Base-by-base conservation (phyloP, 2,329 filamentous ascomycete genomes). In the Apiospora sp. region DNA sequence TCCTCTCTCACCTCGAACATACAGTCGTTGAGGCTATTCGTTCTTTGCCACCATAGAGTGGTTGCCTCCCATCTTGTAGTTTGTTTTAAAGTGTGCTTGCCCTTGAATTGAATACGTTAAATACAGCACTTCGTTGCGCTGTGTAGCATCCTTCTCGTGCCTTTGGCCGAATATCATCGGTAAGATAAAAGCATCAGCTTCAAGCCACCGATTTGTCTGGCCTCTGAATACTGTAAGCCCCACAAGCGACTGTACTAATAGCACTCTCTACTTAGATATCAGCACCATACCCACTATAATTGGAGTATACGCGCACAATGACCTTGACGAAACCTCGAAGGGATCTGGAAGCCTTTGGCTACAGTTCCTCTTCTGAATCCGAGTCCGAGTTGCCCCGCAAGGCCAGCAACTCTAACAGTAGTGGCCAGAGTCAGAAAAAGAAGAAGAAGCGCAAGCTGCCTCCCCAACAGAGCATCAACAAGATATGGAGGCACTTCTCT, bases 391-490 rank as follows among this genome's bases (percentile, higher is more conserved):
- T 77, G 13, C 81, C 79, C 27, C 83, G 83, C 7, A 78, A 82
- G 68, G 76, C 78, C 49, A 82, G 71, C 30, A 81, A 73, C 4
- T 74, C 73, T 69, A 82, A 75, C 69, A 76, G 34, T 67, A 77
- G 5, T 69, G 80, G 72, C 19, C 82, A 82, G 67, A 81, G 84
- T 41, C 86, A 89, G 77, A 88, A 89, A 78, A 90, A 89, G 80
- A 87, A 86, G 77, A 89, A 89, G 79, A 89, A 87, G 82, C 85
- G 87, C 77, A 86, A 88, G 75, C 84, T 89, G 19, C 85, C 88
- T 2, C 91, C 92, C 0, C 92, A 93, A 79, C 87, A 90, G 77
- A 87, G 86, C 73, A 92, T 93, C 79, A 90, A 93, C 79, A 87
- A 87, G 72, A 90, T 92, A 74, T 93, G 92, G 92, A 87, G 87